Percentiles rank a stretch among this genome's conserved stretches.
Evolutionary conservation across 2,329 filamentous ascomycete species (phyloP).

Genomic region (Dactylonectria macrodidyma): DNA sequence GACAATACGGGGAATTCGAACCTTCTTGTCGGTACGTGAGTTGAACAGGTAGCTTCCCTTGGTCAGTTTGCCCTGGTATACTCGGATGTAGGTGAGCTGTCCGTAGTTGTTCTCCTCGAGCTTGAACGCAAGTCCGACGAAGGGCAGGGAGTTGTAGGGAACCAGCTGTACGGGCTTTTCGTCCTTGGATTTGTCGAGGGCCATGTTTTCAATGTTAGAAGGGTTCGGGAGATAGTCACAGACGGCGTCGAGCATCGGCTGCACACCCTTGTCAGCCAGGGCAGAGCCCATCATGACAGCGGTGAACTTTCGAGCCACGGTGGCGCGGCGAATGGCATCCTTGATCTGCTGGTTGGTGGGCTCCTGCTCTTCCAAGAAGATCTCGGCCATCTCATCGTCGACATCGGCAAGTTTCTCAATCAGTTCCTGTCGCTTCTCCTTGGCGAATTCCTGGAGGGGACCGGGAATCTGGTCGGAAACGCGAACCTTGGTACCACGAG

Average conservation of each 20-base stretch:
- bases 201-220: constrained; percentile 88
- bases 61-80: constrained; percentile 92
- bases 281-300: constrained; percentile 98
- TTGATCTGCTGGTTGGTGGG: constrained; percentile 89
- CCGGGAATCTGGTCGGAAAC: constrained; percentile 86
- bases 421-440: constrained; percentile 86
- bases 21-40: constrained; percentile 93
- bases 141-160: constrained; percentile 93
- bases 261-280: constrained; percentile 92
- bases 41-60: constrained; percentile 96
- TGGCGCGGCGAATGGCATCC: constrained; percentile 90
- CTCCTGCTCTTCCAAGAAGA: constrained; percentile 89
- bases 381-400: constrained; percentile 96
- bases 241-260: constrained; percentile 96
- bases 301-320: constrained; percentile 90
- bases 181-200: constrained; percentile 84
- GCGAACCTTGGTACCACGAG: constrained; percentile 82
- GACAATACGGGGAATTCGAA: constrained; percentile 96
- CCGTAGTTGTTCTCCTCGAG: constrained; percentile 99
- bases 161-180: constrained; percentile 90
- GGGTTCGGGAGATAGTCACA: constrained; percentile 97
- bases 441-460: constrained; percentile 81
- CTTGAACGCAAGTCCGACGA: constrained; percentile 97
- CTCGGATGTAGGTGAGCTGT: constrained; percentile 97
- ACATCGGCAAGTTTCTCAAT: constrained; percentile 98